Conservation (phyloP, 1,284 basidiomycete genomes). For the Papiliotrema terrestris region DNA sequence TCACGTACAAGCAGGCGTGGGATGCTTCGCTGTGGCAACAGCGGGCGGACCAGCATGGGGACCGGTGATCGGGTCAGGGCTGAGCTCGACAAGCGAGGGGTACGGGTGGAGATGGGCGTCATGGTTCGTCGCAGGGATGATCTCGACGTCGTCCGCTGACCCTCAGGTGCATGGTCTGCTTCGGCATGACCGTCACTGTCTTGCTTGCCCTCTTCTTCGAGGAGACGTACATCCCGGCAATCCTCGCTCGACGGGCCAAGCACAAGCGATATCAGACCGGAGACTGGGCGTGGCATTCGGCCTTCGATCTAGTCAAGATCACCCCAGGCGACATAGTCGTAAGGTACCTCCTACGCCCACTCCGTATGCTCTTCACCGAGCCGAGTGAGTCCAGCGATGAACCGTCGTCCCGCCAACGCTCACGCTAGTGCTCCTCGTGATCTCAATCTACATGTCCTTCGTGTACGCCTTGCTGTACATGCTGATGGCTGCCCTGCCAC, state of each 20-base stretch:
- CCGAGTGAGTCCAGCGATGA: constrained; percentile 5
- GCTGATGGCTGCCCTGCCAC: constrained; percentile 21
- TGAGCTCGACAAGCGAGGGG: not conserved
- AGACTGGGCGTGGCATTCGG: constrained; percentile 12
- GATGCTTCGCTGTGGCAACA: too few species aligned
- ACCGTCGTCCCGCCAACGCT: not conserved
- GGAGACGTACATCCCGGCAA: constrained; percentile 16
- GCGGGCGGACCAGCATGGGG: not conserved
- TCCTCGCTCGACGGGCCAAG: constrained; percentile 13
- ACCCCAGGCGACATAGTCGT: constrained; percentile 13
- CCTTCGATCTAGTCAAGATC: constrained; percentile 11
- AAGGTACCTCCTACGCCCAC: constrained; percentile 18
- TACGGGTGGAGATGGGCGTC: constrained; percentile 24
- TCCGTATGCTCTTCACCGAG: constrained; percentile 21
- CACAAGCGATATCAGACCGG: constrained; percentile 10
- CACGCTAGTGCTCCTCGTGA: constrained; percentile 13
- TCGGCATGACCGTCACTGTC: constrained; percentile 10
- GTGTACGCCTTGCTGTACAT: constrained; percentile 26
- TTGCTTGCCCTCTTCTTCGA: constrained; percentile 14
- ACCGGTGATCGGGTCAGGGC: constrained; percentile 15
- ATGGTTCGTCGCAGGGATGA: constrained; percentile 5
- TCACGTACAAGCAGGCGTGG: too few species aligned
- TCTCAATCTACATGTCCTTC: constrained; percentile 23
- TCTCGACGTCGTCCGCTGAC: not conserved
- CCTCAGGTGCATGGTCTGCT: constrained; percentile 12